phyloP scores from a whole-genome alignment of 1,139 yeast genomes.

The Pichia sp. region DNA sequence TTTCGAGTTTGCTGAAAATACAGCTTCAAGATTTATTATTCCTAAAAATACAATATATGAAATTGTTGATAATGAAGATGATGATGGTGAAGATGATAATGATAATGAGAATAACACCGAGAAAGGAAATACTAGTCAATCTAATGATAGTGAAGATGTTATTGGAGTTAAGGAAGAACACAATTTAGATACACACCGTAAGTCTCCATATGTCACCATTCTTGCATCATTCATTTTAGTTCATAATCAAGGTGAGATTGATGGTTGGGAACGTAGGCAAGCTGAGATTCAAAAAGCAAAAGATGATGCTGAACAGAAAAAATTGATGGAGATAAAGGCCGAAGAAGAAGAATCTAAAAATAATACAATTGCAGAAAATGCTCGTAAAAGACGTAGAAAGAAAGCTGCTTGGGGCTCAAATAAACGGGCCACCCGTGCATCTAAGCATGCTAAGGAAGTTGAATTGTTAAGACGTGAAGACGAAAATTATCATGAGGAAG shows the following conservation, averaged over 20 bases:
- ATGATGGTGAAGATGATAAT: background rate
- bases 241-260: conserved; percentile 47
- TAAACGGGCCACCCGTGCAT: conserved; percentile 24
- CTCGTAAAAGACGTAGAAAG: conserved; percentile 23
- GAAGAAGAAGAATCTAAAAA: conserved; percentile 13
- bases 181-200: background rate
- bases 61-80: conserved; percentile 34
- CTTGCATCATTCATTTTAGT: conserved; percentile 61
- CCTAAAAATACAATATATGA: conserved; percentile 78
- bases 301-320: conserved; percentile 18
- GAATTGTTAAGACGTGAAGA: conserved; percentile 22
- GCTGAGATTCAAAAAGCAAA: conserved; percentile 20
- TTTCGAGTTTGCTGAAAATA: conserved; percentile 78
- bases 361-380: conserved; percentile 8
- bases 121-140: no score
- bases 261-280: conserved; percentile 38
- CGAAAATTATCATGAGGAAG: conserved; percentile 18
- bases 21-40: conserved; percentile 63
- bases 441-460: conserved; percentile 21
- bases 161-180: no score
- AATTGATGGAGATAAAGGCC: conserved; percentile 10
- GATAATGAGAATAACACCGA: no score
- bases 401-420: conserved; percentile 23
- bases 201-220: conserved; percentile 36
- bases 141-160: no score